Conservation (phyloP, 208 protist species). For the Leishmania aethiopica region DNA sequence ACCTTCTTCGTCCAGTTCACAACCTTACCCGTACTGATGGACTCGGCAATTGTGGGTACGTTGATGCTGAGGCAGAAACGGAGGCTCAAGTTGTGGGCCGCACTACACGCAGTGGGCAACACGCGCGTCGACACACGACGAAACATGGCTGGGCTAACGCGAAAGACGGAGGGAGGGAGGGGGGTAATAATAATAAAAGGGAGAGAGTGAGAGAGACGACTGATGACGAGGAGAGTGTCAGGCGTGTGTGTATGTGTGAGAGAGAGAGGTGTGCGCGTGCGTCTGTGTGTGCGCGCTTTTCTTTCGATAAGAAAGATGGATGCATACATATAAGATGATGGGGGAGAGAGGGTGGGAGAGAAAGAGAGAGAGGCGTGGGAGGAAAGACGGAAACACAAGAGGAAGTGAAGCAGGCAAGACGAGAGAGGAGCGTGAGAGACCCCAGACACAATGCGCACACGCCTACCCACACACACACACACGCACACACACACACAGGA, state of each 20-base stretch:
- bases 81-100: slow-evolving; percentile 46
- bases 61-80: slow-evolving; percentile 92
- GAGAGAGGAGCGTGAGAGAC: not conserved
- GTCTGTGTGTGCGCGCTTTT: not conserved
- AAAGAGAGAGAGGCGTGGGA: not conserved
- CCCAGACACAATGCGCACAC: not conserved
- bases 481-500: not conserved
- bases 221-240: slow-evolving; percentile 3
- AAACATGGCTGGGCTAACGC: slow-evolving; percentile 49
- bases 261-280: not conserved
- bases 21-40: slow-evolving; percentile 97
- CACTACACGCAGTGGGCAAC: slow-evolving; percentile 29
- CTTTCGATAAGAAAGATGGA: not conserved
- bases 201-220: slow-evolving; percentile 14
- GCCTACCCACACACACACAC: not conserved
- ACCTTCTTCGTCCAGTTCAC: slow-evolving; percentile 95
- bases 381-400: not conserved
- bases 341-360: not conserved
- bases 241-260: not conserved
- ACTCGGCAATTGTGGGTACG: slow-evolving; percentile 97
- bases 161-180: not conserved
- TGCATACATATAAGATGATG: not conserved
- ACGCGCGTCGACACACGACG: slow-evolving; percentile 53
- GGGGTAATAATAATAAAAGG: slow-evolving; percentile 20
- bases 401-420: not conserved